Conservation (phyloP, 495 filamentous ascomycete species). For the Cairneyella variabilis region DNA sequence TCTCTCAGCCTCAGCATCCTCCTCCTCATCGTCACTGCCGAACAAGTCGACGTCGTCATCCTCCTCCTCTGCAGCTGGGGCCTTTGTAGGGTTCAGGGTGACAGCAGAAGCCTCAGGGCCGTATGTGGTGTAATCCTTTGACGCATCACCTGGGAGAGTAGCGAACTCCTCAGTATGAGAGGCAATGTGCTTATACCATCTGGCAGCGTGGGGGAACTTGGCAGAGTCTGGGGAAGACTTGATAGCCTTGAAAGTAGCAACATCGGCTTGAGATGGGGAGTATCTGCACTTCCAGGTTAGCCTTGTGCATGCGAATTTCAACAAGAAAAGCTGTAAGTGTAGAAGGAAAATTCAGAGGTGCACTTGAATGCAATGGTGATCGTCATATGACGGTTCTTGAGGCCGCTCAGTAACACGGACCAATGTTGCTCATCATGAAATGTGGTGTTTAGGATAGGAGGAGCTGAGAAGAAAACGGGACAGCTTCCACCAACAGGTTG, state of each 20-base stretch:
- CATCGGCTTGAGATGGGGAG: slow-evolving; percentile 89
- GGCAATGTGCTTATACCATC: slow-evolving; percentile 98
- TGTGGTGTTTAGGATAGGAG: slow-evolving; percentile 13
- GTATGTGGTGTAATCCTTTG: slow-evolving; percentile 82
- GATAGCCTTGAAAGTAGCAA: slow-evolving; percentile 87
- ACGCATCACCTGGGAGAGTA: slow-evolving; percentile 85
- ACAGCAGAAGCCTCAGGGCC: slow-evolving; percentile 77
- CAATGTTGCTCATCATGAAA: slow-evolving; percentile 86
- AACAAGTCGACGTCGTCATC: slow-evolving; percentile 89
- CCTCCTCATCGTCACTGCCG: slow-evolving; percentile 86
- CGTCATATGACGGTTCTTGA: slow-evolving; percentile 95
- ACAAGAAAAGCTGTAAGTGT: not conserved
- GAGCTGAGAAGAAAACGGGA: not conserved
- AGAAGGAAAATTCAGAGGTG: slow-evolving; percentile 68
- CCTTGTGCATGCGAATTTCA: not conserved
- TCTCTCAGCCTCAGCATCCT: slow-evolving; percentile 78
- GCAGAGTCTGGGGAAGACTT: slow-evolving; percentile 66
- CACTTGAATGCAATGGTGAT: slow-evolving; percentile 68
- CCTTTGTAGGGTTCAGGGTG: slow-evolving; percentile 81
- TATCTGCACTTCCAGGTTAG: slow-evolving; percentile 54
- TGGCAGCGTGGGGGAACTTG: slow-evolving; percentile 90
- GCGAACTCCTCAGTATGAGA: slow-evolving; percentile 88
- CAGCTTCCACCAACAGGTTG: not conserved
- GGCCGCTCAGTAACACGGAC: slow-evolving; percentile 99
- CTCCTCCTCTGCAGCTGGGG: slow-evolving; percentile 58